Evolutionary conservation across 2,329 filamentous ascomycete species (phyloP).

Genomic region (Xylariales sp.): DNA sequence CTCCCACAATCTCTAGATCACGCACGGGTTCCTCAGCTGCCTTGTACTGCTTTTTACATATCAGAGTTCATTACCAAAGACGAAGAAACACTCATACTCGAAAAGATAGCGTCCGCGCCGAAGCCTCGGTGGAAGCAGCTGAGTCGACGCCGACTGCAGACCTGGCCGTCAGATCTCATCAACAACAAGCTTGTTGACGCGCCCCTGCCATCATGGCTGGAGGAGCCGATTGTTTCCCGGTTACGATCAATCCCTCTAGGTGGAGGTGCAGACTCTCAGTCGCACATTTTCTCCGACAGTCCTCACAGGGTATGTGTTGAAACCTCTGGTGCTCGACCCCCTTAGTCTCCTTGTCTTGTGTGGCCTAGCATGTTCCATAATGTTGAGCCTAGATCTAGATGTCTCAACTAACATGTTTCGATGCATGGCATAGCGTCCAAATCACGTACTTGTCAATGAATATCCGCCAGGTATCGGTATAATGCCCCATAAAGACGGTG

Average conservation of each 20-base stretch:
- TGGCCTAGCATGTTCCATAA: too few relatives aligned
- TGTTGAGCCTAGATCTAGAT: too few relatives aligned
- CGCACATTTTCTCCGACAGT: conserved; percentile 68
- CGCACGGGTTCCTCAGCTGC: conserved; percentile 65
- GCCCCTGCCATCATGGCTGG: conserved; percentile 80
- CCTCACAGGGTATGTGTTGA: conserved; percentile 65
- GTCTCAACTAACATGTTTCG: too few relatives aligned
- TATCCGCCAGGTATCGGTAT: conserved; percentile 92
- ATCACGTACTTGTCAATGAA: conserved; percentile 95
- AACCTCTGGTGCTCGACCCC: too few relatives aligned
- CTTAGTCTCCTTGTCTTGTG: too few relatives aligned
- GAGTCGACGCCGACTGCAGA: conserved; percentile 89
- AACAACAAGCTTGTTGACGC: conserved; percentile 80
- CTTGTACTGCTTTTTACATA: conserved; percentile 82
- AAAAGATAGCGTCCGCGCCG: conserved; percentile 74
- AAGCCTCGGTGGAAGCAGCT: conserved; percentile 87
- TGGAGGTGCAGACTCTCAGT: conserved; percentile 38
- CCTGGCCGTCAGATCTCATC: conserved; percentile 86
- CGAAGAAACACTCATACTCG: conserved; percentile 77
- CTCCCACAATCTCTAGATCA: conserved; percentile 64
- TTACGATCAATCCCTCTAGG: conserved; percentile 62
- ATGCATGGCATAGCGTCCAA: conserved; percentile 64
- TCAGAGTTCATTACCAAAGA: conserved; percentile 81
- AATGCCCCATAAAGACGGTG: conserved; percentile 95
- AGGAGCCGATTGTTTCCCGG: conserved; percentile 74